These are phyloP conservation scores for Brassica cretica DNA, from an alignment of 345 rosid genomes.

Conservation along the genomic window DNA sequence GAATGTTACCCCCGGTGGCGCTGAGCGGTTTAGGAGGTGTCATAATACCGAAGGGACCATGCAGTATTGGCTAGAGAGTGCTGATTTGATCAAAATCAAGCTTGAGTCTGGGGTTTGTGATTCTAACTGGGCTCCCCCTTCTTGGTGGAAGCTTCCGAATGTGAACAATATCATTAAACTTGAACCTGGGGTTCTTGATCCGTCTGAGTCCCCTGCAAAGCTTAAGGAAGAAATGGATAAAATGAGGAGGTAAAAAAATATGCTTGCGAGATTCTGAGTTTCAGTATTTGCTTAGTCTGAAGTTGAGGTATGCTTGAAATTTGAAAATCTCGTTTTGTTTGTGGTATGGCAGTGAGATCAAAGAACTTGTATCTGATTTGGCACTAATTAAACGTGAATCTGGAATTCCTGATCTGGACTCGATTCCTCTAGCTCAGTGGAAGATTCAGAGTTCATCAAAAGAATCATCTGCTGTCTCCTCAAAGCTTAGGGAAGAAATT, in stretches of 20 bases:
- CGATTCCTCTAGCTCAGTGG: conserved; percentile 61
- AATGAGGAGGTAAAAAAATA: conserved; percentile 48
- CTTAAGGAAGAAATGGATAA: conserved; percentile 61
- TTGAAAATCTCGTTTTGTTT: conserved; percentile 9
- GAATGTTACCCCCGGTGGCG: conserved; percentile 80
- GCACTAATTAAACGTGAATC: conserved; percentile 60
- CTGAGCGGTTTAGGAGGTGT: conserved; percentile 81
- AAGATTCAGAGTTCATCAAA: conserved; percentile 45
- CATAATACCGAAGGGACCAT: conserved; percentile 74
- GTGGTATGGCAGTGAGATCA: conserved; percentile 54
- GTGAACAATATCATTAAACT: background rate
- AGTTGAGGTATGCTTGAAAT: background rate
- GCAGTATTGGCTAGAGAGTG: conserved; percentile 93
- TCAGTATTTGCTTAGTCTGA: background rate
- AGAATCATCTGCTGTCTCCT: conserved; percentile 44
- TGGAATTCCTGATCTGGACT: conserved; percentile 59
- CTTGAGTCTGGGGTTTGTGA: conserved; percentile 66
- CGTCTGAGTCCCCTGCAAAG: conserved; percentile 48
- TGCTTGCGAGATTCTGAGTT: background rate
- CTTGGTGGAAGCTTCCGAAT: conserved; percentile 56
- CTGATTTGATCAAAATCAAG: conserved; percentile 62
- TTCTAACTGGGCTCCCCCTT: conserved; percentile 60
- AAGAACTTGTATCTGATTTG: conserved; percentile 53
- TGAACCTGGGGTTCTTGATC: conserved; percentile 33
- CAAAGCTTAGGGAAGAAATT: conserved; percentile 59